Conservation (phyloP, 192 early-diverging fungal genomes). For the Dimargaris verticillata region DNA sequence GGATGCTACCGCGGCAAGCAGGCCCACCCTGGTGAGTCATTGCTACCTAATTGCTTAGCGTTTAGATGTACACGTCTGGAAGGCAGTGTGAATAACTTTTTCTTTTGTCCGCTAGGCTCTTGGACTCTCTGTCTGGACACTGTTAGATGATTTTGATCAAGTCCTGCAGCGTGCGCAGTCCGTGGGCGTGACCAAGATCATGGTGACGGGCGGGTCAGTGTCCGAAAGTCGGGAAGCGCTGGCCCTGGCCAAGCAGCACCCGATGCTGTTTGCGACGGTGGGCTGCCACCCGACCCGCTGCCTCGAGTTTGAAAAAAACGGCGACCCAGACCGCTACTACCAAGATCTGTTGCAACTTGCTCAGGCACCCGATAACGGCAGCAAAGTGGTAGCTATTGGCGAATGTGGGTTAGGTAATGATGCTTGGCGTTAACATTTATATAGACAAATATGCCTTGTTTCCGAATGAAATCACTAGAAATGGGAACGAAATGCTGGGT, state of each 20-base stretch:
- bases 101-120: background rate
- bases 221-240: conserved; percentile 43
- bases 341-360: conserved; percentile 27
- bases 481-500: too few species aligned
- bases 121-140: background rate
- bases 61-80: background rate
- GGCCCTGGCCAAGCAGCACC: conserved; percentile 29
- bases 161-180: conserved; percentile 47
- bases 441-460: too few species aligned
- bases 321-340: conserved; percentile 49
- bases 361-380: conserved; percentile 18
- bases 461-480: too few species aligned
- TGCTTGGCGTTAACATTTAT: background rate
- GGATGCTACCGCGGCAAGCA: conserved; percentile 66
- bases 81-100: background rate
- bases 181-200: conserved; percentile 56
- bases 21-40: conserved; percentile 37
- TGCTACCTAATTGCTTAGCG: background rate
- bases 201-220: conserved; percentile 61
- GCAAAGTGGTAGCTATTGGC: conserved; percentile 75
- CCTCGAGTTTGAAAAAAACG: conserved; percentile 40
- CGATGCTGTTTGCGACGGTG: conserved; percentile 47
- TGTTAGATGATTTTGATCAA: conserved; percentile 40
- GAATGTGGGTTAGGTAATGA: conserved; percentile 68
- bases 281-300: conserved; percentile 78